Percentiles rank a stretch among this genome's conserved stretches.
phyloP scores from a whole-genome alignment of 2,329 filamentous ascomycete species.

The Phoma sp. region DNA sequence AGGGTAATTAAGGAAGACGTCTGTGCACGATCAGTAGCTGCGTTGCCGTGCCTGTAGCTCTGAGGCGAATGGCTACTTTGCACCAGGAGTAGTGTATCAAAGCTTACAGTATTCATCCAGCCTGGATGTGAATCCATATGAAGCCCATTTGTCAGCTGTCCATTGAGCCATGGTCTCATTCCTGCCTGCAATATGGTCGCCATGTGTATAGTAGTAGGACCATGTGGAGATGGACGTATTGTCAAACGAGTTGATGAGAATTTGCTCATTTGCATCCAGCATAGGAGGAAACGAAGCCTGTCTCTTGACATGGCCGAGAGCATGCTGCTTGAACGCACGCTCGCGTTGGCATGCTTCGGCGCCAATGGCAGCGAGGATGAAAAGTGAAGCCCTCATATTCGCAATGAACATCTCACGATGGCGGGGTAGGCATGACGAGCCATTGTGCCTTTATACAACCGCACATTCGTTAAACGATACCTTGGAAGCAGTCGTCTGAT shows the following conservation, averaged over 20 bases:
- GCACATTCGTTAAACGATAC: not conserved
- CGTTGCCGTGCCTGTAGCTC: not conserved
- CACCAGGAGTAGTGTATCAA: too few species aligned
- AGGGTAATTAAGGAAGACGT: conserved; percentile 48
- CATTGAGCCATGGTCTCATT: conserved; percentile 50
- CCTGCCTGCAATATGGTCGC: conserved; percentile 40
- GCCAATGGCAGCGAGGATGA: conserved; percentile 38
- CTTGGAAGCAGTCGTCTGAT: conserved; percentile 12
- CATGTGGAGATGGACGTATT: conserved; percentile 47
- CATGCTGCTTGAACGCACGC: conserved; percentile 29
- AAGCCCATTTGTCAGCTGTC: conserved; percentile 46
- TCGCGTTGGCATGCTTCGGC: conserved; percentile 45
- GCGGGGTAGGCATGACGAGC: conserved; percentile 3
- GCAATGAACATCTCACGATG: conserved; percentile 5
- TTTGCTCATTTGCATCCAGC: conserved; percentile 45
- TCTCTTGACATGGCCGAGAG: conserved; percentile 34
- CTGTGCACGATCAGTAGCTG: conserved; percentile 18
- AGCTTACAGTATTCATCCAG: conserved; percentile 46
- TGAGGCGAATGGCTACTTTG: too few species aligned
- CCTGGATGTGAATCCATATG: conserved; percentile 45
- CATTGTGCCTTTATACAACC: not conserved
- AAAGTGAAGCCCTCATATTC: conserved; percentile 36
- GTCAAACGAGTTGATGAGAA: conserved; percentile 51
- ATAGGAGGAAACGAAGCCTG: conserved; percentile 42
- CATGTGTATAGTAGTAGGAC: conserved; percentile 50